These are phyloP conservation scores for Aspergillus sp. DNA, from an alignment of 2,329 filamentous ascomycete genomes.

Conservation along the genomic window DNA sequence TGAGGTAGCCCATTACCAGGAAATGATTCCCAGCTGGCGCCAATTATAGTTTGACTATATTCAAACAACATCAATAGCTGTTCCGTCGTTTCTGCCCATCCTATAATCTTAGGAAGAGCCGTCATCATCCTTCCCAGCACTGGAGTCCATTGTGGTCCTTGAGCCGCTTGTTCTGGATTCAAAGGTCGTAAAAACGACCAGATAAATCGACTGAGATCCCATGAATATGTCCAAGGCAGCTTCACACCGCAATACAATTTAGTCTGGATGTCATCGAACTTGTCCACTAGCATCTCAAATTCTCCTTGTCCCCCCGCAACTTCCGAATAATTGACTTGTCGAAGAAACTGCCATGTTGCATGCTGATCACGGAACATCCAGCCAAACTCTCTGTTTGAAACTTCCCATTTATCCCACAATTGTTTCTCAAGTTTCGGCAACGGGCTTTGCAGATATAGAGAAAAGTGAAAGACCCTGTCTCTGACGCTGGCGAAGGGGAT, in stretches of 20 bases:
- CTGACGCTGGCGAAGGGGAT: neutral
- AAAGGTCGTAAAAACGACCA: slow-evolving; percentile 3
- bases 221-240: neutral
- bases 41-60: neutral
- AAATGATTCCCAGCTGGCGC: neutral
- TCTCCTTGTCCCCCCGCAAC: neutral
- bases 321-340: neutral
- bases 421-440: neutral
- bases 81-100: slow-evolving; percentile 6
- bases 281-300: too few relatives aligned
- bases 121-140: neutral
- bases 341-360: slow-evolving; percentile 2
- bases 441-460: neutral
- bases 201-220: slow-evolving; percentile 7
- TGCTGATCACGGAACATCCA: slow-evolving; percentile 10
- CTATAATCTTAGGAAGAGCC: neutral
- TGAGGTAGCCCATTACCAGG: slow-evolving; percentile 2
- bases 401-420: neutral
- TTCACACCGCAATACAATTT: neutral
- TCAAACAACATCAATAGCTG: neutral
- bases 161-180: neutral
- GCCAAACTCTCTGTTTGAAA: neutral
- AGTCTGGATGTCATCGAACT: too few relatives aligned
- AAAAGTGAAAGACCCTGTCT: neutral
- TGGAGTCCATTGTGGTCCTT: neutral